Evolutionary conservation across 192 early-diverging fungal species (phyloP), one percentile per base, ranked within the genome.

Genomic region (Coemansia erecta): DNA sequence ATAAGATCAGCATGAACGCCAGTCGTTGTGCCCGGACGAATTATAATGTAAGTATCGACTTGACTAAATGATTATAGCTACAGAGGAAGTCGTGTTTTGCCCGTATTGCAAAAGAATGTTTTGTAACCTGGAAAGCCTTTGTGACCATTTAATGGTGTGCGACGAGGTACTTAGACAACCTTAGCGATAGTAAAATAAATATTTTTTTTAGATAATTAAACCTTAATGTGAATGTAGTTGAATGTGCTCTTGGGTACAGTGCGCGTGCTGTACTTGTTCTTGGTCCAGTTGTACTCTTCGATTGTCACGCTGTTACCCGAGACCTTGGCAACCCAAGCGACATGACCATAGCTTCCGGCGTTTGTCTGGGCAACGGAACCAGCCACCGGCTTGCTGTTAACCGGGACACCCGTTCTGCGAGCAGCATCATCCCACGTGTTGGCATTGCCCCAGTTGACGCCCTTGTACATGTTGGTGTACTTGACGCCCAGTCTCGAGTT

Each of bases 381-480:
- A 35, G 31, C 23, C 45, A 47, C 56, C 1, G 56, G 45, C 26
- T 31, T 45, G 17, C 18, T 37, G 26, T 43, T 17, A 14, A 64
- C 24, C 4, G 23, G 5, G 1, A 64, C 62, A 1, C 48, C 48
- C 8, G 53, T 56, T 17, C 23, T 45, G 22, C 48, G 31, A 3
- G 62, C 62, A 19, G 62, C 62, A 31, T 50, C 14, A 15, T 56
- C 39, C 63, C 54, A 56, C 17, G 8, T 45, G 17, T 64, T 64
- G 33, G 63, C 63, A 24, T 65, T 65, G 24, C 63, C 63, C 56
- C 56, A 57, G 12, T 46, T 48, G 24, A 33, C 45, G 23, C 75
- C 75, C 66, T 73, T 79, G 63, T 69, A 79, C 53, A 56, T 40
- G 63, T 73, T 79, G 70, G 61, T 45, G 66, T 73, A 79, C 48